Evolutionary conservation across 148 eudicot species (phyloP).

Genomic region (Fagopyrum tataricum): DNA sequence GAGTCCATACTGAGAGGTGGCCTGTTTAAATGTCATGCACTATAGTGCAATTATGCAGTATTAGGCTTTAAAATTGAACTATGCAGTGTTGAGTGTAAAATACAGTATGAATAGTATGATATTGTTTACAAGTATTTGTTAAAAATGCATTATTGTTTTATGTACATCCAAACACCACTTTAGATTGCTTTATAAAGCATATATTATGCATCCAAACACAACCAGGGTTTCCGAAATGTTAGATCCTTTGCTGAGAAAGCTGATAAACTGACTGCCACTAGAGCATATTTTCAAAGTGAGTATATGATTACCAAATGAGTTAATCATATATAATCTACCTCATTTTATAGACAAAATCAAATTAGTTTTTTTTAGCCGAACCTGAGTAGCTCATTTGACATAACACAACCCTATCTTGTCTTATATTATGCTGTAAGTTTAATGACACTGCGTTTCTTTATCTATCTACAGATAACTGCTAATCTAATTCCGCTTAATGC

Average conservation of each 20-base stretch:
- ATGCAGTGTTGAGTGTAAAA: too few species aligned
- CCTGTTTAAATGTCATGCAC: too few species aligned
- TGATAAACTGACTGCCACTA: neutral
- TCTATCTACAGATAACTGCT: constrained; percentile 59
- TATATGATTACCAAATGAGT: neutral
- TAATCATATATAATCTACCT: neutral
- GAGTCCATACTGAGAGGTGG: neutral
- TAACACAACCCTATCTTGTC: too few species aligned
- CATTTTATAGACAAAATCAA: neutral
- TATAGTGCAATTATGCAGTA: too few species aligned
- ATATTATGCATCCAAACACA: too few species aligned
- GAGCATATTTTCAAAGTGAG: neutral
- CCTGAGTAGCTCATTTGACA: too few species aligned
- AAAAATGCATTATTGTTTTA: too few species aligned
- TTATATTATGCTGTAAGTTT: neutral
- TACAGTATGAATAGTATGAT: too few species aligned
- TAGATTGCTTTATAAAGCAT: too few species aligned
- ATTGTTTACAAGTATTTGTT: too few species aligned
- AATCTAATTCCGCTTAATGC: constrained; percentile 72
- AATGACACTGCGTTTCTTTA: neutral
- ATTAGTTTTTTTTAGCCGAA: neutral
- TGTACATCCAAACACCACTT: too few species aligned
- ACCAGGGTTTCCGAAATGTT: neutral
- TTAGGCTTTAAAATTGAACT: too few species aligned
- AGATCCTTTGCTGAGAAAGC: neutral